Conservation (phyloP, 2,329 filamentous ascomycete genomes). For the Colletotrichum acutatum region DNA sequence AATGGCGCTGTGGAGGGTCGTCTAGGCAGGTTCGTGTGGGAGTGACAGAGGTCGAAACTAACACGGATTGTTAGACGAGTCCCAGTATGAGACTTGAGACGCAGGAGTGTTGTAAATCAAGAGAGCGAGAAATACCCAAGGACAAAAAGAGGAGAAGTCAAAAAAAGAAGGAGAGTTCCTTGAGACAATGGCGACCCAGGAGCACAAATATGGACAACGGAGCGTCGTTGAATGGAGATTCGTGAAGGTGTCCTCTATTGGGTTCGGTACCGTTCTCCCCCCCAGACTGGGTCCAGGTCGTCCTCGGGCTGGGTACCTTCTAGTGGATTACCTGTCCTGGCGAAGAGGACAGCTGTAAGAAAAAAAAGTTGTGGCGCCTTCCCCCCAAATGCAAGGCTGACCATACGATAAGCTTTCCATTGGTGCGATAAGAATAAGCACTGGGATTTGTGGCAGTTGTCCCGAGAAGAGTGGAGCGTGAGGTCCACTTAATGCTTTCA, state of each 20-base stretch:
- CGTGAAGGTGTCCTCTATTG: slow-evolving; percentile 35
- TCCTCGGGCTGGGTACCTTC: slow-evolving; percentile 19
- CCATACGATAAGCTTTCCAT: slow-evolving; percentile 17
- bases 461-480: neutral
- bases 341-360: slow-evolving; percentile 36
- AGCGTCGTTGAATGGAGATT: slow-evolving; percentile 22
- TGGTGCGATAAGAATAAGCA: slow-evolving; percentile 31
- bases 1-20: slow-evolving; percentile 23
- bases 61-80: slow-evolving; percentile 19
- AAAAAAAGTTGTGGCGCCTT: slow-evolving; percentile 25
- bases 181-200: slow-evolving; percentile 10
- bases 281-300: slow-evolving; percentile 22
- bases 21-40: slow-evolving; percentile 1
- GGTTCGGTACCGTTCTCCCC: slow-evolving; percentile 26
- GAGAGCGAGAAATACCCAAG: neutral
- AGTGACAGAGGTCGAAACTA: slow-evolving; percentile 14
- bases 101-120: neutral
- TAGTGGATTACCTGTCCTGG: slow-evolving; percentile 29
- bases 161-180: slow-evolving; percentile 8
- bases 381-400: slow-evolving; percentile 27
- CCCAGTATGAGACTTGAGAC: slow-evolving; percentile 22
- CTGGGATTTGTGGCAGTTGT: slow-evolving; percentile 20
- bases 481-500: neutral
- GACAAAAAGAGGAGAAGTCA: slow-evolving; percentile 2
- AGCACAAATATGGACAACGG: slow-evolving; percentile 20